Evolutionary conservation across 306 rosid species (phyloP).

Genomic region (Neltuma alba): DNA sequence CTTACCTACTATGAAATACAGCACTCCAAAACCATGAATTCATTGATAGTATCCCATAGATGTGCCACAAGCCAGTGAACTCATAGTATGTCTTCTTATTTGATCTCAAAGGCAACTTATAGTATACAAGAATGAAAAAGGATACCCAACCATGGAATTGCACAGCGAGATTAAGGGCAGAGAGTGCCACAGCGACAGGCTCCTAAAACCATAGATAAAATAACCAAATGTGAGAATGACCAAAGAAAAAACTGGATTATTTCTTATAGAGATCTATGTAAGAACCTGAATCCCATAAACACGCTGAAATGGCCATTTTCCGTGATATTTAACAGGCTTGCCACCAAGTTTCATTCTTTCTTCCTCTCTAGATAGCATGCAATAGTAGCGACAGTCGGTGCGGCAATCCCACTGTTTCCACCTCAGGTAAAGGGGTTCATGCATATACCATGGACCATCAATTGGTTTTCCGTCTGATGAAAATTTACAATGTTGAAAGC

Average conservation of each 20-base stretch:
- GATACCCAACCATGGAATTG: conserved; percentile 99
- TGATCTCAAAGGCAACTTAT: conserved; percentile 75
- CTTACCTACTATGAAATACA: conserved; percentile 92
- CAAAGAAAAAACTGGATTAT: background rate
- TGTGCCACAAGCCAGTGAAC: conserved; percentile 92
- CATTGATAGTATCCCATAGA: conserved; percentile 83
- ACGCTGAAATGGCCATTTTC: conserved; percentile 90
- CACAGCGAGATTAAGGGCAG: conserved; percentile 89
- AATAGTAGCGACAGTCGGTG: conserved; percentile 86
- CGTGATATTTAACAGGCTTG: conserved; percentile 84
- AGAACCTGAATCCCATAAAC: conserved; percentile 95
- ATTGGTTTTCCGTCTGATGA: conserved; percentile 95
- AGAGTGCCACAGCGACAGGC: conserved; percentile 89
- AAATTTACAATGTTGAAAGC: conserved; percentile 98
- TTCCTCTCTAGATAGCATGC: conserved; percentile 89
- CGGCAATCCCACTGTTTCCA: conserved; percentile 99
- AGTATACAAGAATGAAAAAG: conserved; percentile 87
- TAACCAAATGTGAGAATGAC: conserved; percentile 22
- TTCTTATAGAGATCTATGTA: conserved; percentile 16
- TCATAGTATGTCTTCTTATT: conserved; percentile 77
- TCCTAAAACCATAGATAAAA: conserved; percentile 59
- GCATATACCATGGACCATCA: conserved; percentile 98
- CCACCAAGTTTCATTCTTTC: conserved; percentile 78
- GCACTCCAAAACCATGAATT: conserved; percentile 95
- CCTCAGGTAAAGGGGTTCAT: conserved; percentile 85